Evolutionary conservation across 2,329 filamentous ascomycete genomes (phyloP).

Genomic region (Metarhizium humberi): DNA sequence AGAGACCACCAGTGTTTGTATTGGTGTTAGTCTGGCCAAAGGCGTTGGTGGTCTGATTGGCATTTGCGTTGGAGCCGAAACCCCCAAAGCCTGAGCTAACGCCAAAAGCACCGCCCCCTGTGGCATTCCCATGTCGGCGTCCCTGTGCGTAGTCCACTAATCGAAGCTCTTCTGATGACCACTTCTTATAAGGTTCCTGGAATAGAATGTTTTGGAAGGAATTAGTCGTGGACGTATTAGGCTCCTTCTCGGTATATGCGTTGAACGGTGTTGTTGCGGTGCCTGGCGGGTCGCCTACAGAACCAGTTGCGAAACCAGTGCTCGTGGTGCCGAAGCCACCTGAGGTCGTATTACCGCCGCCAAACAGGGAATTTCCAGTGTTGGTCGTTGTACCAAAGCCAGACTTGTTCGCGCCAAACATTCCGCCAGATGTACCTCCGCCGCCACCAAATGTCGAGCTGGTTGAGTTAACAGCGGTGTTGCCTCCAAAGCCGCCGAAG

Average conservation of each 20-base stretch:
- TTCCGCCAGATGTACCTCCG: slow-evolving; percentile 28
- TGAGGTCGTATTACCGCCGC: slow-evolving; percentile 24
- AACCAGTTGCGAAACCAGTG: slow-evolving; percentile 34
- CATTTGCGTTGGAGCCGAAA: slow-evolving; percentile 31
- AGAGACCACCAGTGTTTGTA: slow-evolving; percentile 25
- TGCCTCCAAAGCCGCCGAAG: slow-evolving; percentile 32
- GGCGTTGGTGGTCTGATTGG: slow-evolving; percentile 22
- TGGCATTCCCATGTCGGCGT: slow-evolving; percentile 71
- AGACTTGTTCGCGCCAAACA: slow-evolving; percentile 47
- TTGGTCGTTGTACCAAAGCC: slow-evolving; percentile 36
- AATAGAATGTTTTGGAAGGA: slow-evolving; percentile 74
- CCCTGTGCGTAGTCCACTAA: slow-evolving; percentile 84
- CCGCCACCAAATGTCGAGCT: slow-evolving; percentile 31
- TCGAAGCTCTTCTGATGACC: slow-evolving; percentile 77
- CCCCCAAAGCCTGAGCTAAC: slow-evolving; percentile 43
- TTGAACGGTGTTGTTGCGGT: slow-evolving; percentile 62
- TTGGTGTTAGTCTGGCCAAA: slow-evolving; percentile 35
- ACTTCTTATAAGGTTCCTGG: slow-evolving; percentile 75
- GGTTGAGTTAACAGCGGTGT: slow-evolving; percentile 21
- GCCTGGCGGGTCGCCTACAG: slow-evolving; percentile 52
- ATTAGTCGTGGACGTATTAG: slow-evolving; percentile 41
- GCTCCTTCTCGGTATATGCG: slow-evolving; percentile 65
- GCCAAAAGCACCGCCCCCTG: slow-evolving; percentile 80
- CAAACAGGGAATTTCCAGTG: slow-evolving; percentile 38
- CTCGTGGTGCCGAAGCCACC: slow-evolving; percentile 30